Base-by-base conservation (phyloP, 2,329 filamentous ascomycete genomes). In the Leptographium flavum region DNA sequence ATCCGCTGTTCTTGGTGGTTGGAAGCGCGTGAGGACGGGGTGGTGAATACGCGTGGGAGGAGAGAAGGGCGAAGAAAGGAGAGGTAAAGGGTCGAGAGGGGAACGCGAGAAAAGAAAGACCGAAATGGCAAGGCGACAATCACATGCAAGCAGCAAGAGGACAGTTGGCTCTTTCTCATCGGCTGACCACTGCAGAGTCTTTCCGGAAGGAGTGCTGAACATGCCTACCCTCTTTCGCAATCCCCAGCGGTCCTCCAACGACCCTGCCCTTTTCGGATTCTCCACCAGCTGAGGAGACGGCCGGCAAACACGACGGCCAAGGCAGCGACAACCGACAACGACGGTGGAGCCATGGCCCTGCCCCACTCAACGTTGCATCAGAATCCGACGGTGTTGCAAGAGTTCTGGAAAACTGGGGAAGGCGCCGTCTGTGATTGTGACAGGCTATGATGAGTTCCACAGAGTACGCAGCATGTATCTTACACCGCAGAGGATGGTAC, bases 391-490 rank as follows among this genome's bases (percentile, higher is more conserved):
- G 23, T 11, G 11, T 30, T 14, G 14, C 35, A 38, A 30, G 43
- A 38, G 30, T 15, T 14, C 11, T 43, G 40, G 28, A 47, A 47
- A 47, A 47, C 45, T 42, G 45, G 45, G 45, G 41, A 47, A 47
- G 37, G 37, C 19, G 13, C 22, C 23, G 13, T 14, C 14, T 37
- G n/a, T 44, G 22, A 23, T 39, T 37, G 35, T 39, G 33, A 37
- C 35, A 21, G 19, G 21, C 14, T 14, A 11, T 37, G 35, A 21
- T 21, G 5, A 19, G 33, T 22, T 10, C 14, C n/a, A n/a, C 31
- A 15, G 11, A 11, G 8, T 28, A 11, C 13, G 8, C 13, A 11
- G 27, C 27, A 8, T 8, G 8, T 28, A 28, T 8, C 27, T 28
- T n/a, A n/a, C n/a, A n/a, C n/a, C n/a, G n/a, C n/a, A n/a, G n/a